A percentile compares a stretch with the other conserved stretches of the same genome.
Conservation (phyloP, 768 basidiomycete species). For the Candolleomyces efflorescens region DNA sequence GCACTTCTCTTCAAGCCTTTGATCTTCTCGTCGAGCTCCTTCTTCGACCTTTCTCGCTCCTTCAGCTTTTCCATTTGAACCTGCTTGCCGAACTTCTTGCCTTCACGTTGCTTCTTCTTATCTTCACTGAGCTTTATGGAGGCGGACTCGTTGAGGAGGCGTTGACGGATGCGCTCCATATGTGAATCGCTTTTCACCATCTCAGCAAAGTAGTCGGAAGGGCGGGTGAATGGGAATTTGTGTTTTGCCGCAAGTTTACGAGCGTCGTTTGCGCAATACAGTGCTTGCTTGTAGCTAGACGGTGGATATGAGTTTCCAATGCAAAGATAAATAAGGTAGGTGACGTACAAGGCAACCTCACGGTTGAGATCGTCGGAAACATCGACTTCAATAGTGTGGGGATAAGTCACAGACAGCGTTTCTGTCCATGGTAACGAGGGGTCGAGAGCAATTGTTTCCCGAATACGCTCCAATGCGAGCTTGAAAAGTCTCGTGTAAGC, state of each 20-base stretch:
- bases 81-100: slow-evolving; percentile 98
- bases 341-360: slow-evolving; percentile 89
- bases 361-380: slow-evolving; percentile 88
- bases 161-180: slow-evolving; percentile 94
- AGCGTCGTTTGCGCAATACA: slow-evolving; percentile 77
- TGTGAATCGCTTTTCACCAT: slow-evolving; percentile 98
- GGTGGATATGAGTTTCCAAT: not conserved
- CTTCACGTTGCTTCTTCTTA: slow-evolving; percentile 85
- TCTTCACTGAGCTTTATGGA: slow-evolving; percentile 90
- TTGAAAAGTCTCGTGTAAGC: slow-evolving; percentile 22
- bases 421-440: slow-evolving; percentile 81
- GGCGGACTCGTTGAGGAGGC: slow-evolving; percentile 83
- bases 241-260: slow-evolving; percentile 73
- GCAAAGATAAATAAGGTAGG: not conserved
- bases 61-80: slow-evolving; percentile 94
- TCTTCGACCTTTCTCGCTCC: slow-evolving; percentile 85
- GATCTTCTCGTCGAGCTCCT: slow-evolving; percentile 84
- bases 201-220: slow-evolving; percentile 93
- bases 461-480: slow-evolving; percentile 79
- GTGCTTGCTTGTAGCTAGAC: slow-evolving; percentile 89
- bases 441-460: slow-evolving; percentile 72
- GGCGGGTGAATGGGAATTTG: slow-evolving; percentile 84
- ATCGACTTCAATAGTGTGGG: slow-evolving; percentile 69
- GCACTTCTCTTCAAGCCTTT: slow-evolving; percentile 88
- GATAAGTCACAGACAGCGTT: slow-evolving; percentile 68